Evolutionary conservation across 768 basidiomycete species (phyloP), one percentile per base, ranked within the genome.

Genomic region (Trametes cubensis): DNA sequence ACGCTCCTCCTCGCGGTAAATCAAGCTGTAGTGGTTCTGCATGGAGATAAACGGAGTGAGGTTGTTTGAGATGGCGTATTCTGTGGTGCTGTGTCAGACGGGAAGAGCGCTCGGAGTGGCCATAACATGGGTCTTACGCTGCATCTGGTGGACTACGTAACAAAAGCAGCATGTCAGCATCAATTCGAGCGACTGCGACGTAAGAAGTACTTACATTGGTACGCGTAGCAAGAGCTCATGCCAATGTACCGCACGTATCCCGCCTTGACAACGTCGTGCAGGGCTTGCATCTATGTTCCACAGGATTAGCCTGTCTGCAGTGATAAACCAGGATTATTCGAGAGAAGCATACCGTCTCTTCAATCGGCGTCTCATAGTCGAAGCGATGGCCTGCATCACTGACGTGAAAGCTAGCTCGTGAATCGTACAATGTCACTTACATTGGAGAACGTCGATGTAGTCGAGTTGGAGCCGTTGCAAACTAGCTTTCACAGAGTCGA

Each of bases 1-100:
- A 26, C 79, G 77, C 67, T 84, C 85, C 67, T 87, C 85, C 68
- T 87, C 86, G 47, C 85, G 80, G 66, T 87, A 86, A 39, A 83
- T 53, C 13, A 84, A 74, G 61, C 71, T 81, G 69, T 86, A 80
- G 66, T 83, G 80, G 71, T 86, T 83, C 71, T 87, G 84, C 85
- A 87, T 86, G 15, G 81, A 81, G 73, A 85, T 81, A 73, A 87
- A 86, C 3, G 80, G 81, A 7, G 82, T 83, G 39, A 76, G 67
- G 20, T 71, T 72, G 67, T 80, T 73, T 14, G 71, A 61, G 60
- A 79, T 73, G 0, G 79, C 79, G 63, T 81, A 81, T 67, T 76
- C 78, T 79, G 60, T 17, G 8, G 18, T 21, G 1, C 13, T 6
- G n/a, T 11, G 28, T 49, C 4, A 47, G 45, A n/a, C 21, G 13